Conservation (phyloP, 139 green algal genomes). For the Closterium sp. region DNA sequence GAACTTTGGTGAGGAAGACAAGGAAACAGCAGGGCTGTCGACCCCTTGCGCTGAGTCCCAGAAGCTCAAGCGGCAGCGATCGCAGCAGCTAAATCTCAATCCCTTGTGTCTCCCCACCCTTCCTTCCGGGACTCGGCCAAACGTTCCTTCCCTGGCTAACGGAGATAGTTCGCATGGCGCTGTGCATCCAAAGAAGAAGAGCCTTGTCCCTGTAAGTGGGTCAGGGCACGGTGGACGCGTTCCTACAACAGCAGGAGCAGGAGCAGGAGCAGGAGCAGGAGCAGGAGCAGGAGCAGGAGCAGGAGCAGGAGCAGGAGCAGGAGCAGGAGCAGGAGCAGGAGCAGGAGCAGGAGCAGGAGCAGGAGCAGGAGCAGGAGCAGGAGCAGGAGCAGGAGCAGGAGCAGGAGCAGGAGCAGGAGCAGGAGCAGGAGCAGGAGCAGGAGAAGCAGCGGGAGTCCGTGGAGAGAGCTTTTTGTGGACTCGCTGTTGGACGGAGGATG, state of each 20-base stretch:
- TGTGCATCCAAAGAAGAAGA: too few species aligned
- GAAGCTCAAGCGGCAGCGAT: not conserved
- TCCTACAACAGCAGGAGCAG: not conserved
- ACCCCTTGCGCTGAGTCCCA: not conserved
- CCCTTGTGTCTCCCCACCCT: not conserved
- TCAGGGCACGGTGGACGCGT: not conserved
- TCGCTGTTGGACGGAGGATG: not conserved
- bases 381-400: not conserved
- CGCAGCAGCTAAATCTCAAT: not conserved
- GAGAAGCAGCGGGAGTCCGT: not conserved
- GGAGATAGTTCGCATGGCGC: not conserved
- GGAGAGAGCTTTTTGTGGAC: not conserved
- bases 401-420: too few species aligned
- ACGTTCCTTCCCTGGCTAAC: not conserved
- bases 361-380: not conserved
- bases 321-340: not conserved
- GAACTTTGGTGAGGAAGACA: not conserved
- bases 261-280: not conserved
- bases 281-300: not conserved
- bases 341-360: not conserved
- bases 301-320: not conserved
- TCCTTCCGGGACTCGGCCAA: too few species aligned
- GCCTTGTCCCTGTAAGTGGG: too few species aligned
- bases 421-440: not conserved
- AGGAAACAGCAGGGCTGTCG: not conserved